A percentile compares a stretch with the other conserved stretches of the same genome.
phyloP scores from a whole-genome alignment of 495 filamentous ascomycete genomes.

The Hypoxylon lenormandii region DNA sequence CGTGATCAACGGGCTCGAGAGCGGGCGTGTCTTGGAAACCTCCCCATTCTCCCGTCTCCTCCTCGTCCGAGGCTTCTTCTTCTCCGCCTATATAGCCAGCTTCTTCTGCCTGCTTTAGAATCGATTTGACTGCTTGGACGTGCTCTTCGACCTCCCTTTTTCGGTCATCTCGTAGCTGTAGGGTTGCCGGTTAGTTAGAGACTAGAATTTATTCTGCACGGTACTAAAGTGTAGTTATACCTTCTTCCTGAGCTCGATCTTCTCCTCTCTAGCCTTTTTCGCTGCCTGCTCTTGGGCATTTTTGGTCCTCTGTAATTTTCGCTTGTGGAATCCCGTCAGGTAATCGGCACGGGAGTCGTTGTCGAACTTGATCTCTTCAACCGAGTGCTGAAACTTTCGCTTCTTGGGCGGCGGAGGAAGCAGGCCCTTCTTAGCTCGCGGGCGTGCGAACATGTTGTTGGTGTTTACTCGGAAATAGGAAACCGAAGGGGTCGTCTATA shows the following conservation, averaged over 20 bases:
- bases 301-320: slow-evolving; percentile 84
- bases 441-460: slow-evolving; percentile 60
- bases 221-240: slow-evolving; percentile 57
- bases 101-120: slow-evolving; percentile 67
- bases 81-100: slow-evolving; percentile 58
- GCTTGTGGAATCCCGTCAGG: slow-evolving; percentile 94
- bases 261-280: slow-evolving; percentile 78
- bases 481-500: background rate
- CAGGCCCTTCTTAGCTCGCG: slow-evolving; percentile 61
- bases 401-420: slow-evolving; percentile 70
- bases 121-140: slow-evolving; percentile 75
- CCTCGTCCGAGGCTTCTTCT: slow-evolving; percentile 45
- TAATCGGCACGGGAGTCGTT: slow-evolving; percentile 79
- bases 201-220: background rate
- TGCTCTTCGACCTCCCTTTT: slow-evolving; percentile 82
- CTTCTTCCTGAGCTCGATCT: slow-evolving; percentile 75
- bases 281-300: slow-evolving; percentile 81
- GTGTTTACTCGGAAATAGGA: background rate
- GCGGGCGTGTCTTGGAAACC: slow-evolving; percentile 67
- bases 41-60: slow-evolving; percentile 69
- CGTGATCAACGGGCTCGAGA: slow-evolving; percentile 71
- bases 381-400: slow-evolving; percentile 68
- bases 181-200: slow-evolving; percentile 4
- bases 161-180: slow-evolving; percentile 81
- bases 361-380: slow-evolving; percentile 89